Percentiles rank a stretch among this genome's conserved stretches.
phyloP scores from a whole-genome alignment of 1,284 basidiomycete genomes.

The Fomitopsis pinicola region DNA sequence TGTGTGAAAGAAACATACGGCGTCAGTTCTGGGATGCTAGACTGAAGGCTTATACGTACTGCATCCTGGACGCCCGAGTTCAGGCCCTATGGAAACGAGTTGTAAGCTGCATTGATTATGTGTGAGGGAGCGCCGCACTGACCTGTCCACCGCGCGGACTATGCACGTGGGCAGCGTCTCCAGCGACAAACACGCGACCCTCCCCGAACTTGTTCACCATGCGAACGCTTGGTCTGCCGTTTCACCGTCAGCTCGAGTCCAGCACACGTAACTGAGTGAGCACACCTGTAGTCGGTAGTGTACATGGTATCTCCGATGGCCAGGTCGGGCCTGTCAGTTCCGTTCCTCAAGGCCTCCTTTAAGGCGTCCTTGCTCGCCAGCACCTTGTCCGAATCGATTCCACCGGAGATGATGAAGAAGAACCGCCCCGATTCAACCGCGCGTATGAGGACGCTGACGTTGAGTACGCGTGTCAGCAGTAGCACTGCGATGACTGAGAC shows the following conservation, averaged over 20 bases:
- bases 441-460: background rate
- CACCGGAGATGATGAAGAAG: background rate
- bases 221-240: constrained; percentile 31
- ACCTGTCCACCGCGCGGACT: constrained; percentile 24
- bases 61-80: constrained; percentile 10
- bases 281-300: constrained; percentile 7
- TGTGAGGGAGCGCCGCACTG: no score
- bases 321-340: constrained; percentile 6
- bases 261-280: background rate
- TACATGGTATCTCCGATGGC: constrained; percentile 2
- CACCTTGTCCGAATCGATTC: constrained; percentile 2
- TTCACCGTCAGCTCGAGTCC: background rate
- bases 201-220: constrained; percentile 32
- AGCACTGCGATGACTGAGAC: background rate
- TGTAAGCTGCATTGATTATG: background rate
- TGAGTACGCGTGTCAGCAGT: background rate
- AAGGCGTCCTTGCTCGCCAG: constrained; percentile 1
- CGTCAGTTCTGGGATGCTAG: background rate
- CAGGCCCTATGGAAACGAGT: constrained; percentile 1
- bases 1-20: background rate
- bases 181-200: constrained; percentile 32
- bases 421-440: background rate
- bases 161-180: constrained; percentile 27
- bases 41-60: background rate
- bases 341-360: background rate